phyloP scores from a whole-genome alignment of 306 rosid species.

The Lupinus albus region DNA sequence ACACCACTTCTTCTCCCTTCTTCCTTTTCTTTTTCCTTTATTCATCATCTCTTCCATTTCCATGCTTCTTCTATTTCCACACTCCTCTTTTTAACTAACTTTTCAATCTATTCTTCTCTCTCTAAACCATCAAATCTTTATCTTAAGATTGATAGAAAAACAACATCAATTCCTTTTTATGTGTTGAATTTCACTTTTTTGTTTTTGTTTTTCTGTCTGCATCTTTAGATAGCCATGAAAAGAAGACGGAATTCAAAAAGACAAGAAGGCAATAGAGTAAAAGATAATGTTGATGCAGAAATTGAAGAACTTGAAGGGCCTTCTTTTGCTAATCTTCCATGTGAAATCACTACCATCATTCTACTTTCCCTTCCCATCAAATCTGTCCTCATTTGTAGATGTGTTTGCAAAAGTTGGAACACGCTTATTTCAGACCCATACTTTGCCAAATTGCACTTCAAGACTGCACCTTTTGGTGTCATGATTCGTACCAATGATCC shows the following conservation, averaged over 20 bases:
- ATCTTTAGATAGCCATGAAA: neutral
- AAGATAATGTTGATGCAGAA: neutral
- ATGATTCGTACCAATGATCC: conserved; percentile 7
- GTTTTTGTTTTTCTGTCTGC: neutral
- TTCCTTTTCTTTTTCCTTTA: too few relatives aligned
- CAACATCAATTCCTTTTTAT: too few relatives aligned
- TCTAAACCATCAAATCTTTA: too few relatives aligned
- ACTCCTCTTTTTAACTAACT: too few relatives aligned
- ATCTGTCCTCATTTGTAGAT: conserved; percentile 40
- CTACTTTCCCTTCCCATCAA: conserved; percentile 27
- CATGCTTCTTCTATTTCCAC: too few relatives aligned
- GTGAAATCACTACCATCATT: neutral
- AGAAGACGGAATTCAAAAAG: neutral
- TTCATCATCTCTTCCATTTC: too few relatives aligned
- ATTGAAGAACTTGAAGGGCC: neutral
- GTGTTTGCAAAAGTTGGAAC: conserved; percentile 39
- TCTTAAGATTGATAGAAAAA: too few relatives aligned
- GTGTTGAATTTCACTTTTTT: neutral
- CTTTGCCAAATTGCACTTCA: conserved; percentile 34
- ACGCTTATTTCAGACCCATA: conserved; percentile 35
- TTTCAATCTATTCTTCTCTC: too few relatives aligned
- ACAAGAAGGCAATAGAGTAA: neutral
- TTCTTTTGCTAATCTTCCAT: conserved; percentile 34
- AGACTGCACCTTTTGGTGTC: neutral
- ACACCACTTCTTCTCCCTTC: too few relatives aligned